A percentile compares a stretch with the other conserved stretches of the same genome.
Conservation (phyloP, 345 rosid genomes). For the Hibiscus mutabilis region DNA sequence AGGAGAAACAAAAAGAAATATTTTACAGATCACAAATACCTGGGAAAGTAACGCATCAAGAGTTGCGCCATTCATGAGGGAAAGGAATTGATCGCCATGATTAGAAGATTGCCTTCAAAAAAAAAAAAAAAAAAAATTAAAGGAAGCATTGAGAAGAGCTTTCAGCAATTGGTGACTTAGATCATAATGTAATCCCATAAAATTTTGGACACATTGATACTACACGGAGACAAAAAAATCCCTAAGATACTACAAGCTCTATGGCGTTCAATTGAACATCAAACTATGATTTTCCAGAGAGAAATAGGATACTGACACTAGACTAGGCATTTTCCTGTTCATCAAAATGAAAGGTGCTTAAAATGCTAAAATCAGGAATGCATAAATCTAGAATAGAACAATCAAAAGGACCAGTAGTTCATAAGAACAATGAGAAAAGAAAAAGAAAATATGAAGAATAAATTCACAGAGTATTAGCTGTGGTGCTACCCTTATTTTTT, state of each 20-base stretch:
- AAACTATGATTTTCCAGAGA: background rate
- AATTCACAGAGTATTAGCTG: background rate
- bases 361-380: background rate
- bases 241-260: background rate
- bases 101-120: slow-evolving; percentile 33
- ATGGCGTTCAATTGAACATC: background rate
- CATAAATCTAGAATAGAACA: background rate
- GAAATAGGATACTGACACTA: background rate
- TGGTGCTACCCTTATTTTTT: background rate
- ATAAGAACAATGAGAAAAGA: background rate
- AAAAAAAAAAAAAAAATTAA: background rate
- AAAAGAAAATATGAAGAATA: background rate
- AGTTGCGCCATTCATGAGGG: slow-evolving; percentile 37
- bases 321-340: background rate
- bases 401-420: background rate
- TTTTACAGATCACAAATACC: slow-evolving; percentile 21
- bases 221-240: background rate
- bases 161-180: background rate
- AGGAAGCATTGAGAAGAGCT: slow-evolving; percentile 4
- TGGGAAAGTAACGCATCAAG: slow-evolving; percentile 40
- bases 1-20: background rate
- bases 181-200: slow-evolving; percentile 4
- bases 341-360: background rate
- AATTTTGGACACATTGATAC: background rate
- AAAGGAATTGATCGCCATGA: slow-evolving; percentile 26